Evolutionary conservation across 2,329 filamentous ascomycete genomes (phyloP).

Genomic region (Coniochaeta sp.): DNA sequence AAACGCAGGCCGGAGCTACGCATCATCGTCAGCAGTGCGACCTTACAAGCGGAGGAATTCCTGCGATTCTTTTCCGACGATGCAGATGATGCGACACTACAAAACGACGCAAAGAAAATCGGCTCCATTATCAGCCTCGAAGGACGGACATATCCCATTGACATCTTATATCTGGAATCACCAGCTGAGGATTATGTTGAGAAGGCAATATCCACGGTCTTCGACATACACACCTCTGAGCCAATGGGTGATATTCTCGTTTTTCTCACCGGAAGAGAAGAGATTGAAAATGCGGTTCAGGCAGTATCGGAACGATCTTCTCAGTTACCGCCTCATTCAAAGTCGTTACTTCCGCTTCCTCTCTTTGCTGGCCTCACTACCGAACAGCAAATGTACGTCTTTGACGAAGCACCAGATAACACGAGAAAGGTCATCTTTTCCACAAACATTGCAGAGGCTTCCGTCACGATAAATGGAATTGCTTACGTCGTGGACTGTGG

Average conservation of each 20-base stretch:
- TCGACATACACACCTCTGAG: constrained; percentile 81
- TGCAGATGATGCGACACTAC: constrained; percentile 26
- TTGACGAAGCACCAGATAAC: constrained; percentile 73
- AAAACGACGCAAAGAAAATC: constrained; percentile 21
- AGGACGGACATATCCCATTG: constrained; percentile 82
- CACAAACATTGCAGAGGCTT: constrained; percentile 95
- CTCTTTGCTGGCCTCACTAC: constrained; percentile 84
- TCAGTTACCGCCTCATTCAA: constrained; percentile 50
- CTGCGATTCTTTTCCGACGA: constrained; percentile 61
- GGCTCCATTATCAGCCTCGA: constrained; percentile 74
- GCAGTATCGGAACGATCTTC: constrained; percentile 65
- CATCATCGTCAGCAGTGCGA: constrained; percentile 89
- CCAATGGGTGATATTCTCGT: constrained; percentile 79
- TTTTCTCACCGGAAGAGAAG: constrained; percentile 87
- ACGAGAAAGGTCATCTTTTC: constrained; percentile 87
- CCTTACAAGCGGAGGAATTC: constrained; percentile 82
- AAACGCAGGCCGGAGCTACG: constrained; percentile 73
- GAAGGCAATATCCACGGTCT: constrained; percentile 70
- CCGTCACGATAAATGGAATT: constrained; percentile 88
- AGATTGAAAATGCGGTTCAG: constrained; percentile 80
- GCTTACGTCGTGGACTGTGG: constrained; percentile 86
- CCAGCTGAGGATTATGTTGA: constrained; percentile 84
- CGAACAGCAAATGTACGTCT: constrained; percentile 92
- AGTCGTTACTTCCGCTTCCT: constrained; percentile 62
- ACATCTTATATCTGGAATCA: constrained; percentile 70